Evolutionary conservation across 1,284 basidiomycete genomes (phyloP).

Genomic region (Singerocomus rubriflavus): DNA sequence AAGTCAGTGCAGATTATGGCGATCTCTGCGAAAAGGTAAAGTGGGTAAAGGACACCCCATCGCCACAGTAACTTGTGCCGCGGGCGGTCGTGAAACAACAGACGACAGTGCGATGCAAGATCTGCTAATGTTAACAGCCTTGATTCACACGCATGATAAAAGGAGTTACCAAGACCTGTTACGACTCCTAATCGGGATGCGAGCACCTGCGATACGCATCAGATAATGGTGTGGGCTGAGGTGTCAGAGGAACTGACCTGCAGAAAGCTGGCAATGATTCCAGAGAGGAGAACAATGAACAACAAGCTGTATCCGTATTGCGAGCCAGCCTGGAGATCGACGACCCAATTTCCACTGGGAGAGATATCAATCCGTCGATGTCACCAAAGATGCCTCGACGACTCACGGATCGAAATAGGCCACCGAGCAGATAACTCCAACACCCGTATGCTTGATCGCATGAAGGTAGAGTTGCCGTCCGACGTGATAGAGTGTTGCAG

Average conservation of each 20-base stretch:
- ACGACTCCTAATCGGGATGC: slow-evolving; percentile 47
- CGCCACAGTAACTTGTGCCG: slow-evolving; percentile 47
- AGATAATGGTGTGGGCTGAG: background rate
- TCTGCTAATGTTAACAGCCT: slow-evolving; percentile 33
- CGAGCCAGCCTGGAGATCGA: slow-evolving; percentile 58
- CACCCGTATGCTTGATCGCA: slow-evolving; percentile 43
- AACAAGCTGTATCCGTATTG: slow-evolving; percentile 70
- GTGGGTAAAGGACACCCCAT: slow-evolving; percentile 52
- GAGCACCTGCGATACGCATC: slow-evolving; percentile 36
- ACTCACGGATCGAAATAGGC: slow-evolving; percentile 57
- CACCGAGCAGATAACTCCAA: slow-evolving; percentile 50
- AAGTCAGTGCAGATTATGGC: slow-evolving; percentile 67
- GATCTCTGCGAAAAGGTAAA: slow-evolving; percentile 55
- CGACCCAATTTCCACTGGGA: slow-evolving; percentile 56
- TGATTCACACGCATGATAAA: background rate
- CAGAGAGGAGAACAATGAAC: slow-evolving; percentile 70
- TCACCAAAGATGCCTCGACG: background rate
- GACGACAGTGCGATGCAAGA: slow-evolving; percentile 53
- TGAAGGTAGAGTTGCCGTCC: slow-evolving; percentile 36
- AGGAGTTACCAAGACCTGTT: slow-evolving; percentile 43
- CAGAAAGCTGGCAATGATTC: slow-evolving; percentile 62
- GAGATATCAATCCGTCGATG: slow-evolving; percentile 2
- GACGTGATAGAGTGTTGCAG: slow-evolving; percentile 14
- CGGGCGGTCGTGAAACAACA: slow-evolving; percentile 51
- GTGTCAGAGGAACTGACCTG: slow-evolving; percentile 36